Evolutionary conservation across 2,329 filamentous ascomycete genomes (phyloP), one percentile per base, ranked within the genome.

Genomic region (Fusarium sp.): DNA sequence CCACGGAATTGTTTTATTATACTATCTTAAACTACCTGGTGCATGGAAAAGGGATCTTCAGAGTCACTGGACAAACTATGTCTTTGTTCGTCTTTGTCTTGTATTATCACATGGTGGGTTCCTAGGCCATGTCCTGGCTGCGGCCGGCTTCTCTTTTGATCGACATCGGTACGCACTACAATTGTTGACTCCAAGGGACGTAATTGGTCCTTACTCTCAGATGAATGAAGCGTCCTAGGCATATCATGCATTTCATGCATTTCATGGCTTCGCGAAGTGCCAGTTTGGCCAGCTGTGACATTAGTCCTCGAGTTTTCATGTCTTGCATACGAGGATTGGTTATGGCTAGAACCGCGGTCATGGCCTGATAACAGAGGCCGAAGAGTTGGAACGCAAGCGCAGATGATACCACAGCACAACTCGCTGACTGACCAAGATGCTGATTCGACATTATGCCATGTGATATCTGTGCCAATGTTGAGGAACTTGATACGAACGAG

Each of bases 1-100:
- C 20, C 13, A 28, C 12, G 11, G 1, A n/a, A 12, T n/a, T 17
- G 0, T 4, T n/a, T 6, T 5, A 50, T 50, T 14, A 10, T 15
- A 34, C 0, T 20, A 24, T 34, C 12, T 6, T 14, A 51, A 20
- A 51, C 48, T 20, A 51, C 30, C 6, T 34, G 22, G 6, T 51
- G 30, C n/a, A 51, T 51, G 0, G n/a, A 51, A 14, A 51, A 51
- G 4, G 48, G 48, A 24, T 51, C 48, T 4, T 34, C 30, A 10
- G 30, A 51, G 30, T 51, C 30, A n/a, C 48, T 34, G 1, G 48
- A 51, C 3, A 51, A 34, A 20, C 48, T 34, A 20, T 51, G 30
- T 11, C 48, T 34, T 8, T 34, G 48, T 8, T 34, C n/a, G 8
- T 34, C 30, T 6, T 51, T 24, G 18, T n/a, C 30, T 51, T 34